These are phyloP conservation scores for Parmales sp. DNA, from an alignment of 108 stramenopile genomes.

Conservation along the genomic window DNA sequence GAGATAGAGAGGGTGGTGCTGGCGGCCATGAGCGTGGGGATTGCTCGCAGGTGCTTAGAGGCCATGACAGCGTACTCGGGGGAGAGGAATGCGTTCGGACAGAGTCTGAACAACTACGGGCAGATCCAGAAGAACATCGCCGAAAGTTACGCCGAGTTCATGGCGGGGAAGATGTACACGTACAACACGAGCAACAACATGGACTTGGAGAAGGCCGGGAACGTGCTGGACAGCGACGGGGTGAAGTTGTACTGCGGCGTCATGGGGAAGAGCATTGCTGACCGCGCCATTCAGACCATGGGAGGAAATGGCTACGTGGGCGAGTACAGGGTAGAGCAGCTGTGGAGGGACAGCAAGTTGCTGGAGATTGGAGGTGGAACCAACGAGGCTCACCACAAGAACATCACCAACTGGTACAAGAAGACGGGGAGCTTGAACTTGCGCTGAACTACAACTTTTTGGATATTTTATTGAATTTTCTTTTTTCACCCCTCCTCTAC, in stretches of 20 bases:
- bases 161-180: conserved; percentile 86
- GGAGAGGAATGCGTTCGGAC: conserved; percentile 84
- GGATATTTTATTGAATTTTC: too few species aligned
- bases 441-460: too few species aligned
- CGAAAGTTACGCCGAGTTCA: conserved; percentile 92
- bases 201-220: conserved; percentile 64
- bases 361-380: conserved; percentile 99
- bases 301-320: conserved; percentile 98
- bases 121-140: conserved; percentile 88
- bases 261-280: conserved; percentile 93
- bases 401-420: conserved; percentile 51
- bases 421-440: not conserved
- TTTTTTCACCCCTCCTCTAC: too few species aligned
- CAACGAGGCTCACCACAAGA: conserved; percentile 97
- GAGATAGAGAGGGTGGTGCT: conserved; percentile 93
- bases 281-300: conserved; percentile 93
- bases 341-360: conserved; percentile 96
- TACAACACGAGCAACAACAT: conserved; percentile 73
- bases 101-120: conserved; percentile 69
- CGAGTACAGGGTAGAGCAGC: conserved; percentile 89
- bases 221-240: conserved; percentile 90
- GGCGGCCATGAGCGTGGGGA: conserved; percentile 90
- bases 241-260: conserved; percentile 90
- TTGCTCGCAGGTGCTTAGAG: conserved; percentile 82
- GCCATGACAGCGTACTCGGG: conserved; percentile 82